A percentile compares a stretch with the other conserved stretches of the same genome.
Conservation (phyloP, 2,329 filamentous ascomycete species). For the Fusarium temperatum region DNA sequence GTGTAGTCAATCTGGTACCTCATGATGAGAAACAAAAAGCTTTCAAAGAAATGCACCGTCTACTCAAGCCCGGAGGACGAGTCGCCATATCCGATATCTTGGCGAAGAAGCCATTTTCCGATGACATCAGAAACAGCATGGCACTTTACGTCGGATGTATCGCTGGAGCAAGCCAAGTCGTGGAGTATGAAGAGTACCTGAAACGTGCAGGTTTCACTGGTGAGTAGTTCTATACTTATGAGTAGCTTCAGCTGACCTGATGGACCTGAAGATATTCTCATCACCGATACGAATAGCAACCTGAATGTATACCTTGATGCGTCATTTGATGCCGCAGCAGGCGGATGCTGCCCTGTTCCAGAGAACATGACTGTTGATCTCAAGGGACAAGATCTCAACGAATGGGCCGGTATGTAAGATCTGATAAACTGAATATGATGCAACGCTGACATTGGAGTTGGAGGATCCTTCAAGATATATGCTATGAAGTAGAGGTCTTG, state of each 20-base stretch:
- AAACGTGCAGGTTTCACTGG: slow-evolving; percentile 59
- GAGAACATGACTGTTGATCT: background rate
- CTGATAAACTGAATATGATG: fast-evolving
- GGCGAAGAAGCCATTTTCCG: slow-evolving; percentile 57
- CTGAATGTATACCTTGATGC: background rate
- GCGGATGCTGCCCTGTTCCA: background rate
- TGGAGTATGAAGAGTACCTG: slow-evolving; percentile 63
- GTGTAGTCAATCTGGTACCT: slow-evolving; percentile 68
- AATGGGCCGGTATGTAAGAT: background rate
- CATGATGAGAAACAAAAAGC: slow-evolving; percentile 59
- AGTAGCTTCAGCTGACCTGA: background rate
- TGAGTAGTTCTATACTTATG: slow-evolving; percentile 16
- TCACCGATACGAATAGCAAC: background rate
- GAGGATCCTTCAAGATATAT: background rate
- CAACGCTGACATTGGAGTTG: background rate
- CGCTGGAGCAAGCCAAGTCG: slow-evolving; percentile 62
- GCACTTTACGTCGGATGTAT: slow-evolving; percentile 69
- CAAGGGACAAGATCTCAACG: background rate
- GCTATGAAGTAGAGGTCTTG: background rate
- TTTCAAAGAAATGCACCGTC: slow-evolving; percentile 66
- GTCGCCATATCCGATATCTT: slow-evolving; percentile 70
- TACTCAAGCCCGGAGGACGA: slow-evolving; percentile 66
- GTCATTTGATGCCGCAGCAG: too few species aligned
- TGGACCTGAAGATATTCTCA: background rate
- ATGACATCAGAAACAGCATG: slow-evolving; percentile 58